Conservation (phyloP, 1,284 basidiomycete genomes). For the Malassezia psittaci region DNA sequence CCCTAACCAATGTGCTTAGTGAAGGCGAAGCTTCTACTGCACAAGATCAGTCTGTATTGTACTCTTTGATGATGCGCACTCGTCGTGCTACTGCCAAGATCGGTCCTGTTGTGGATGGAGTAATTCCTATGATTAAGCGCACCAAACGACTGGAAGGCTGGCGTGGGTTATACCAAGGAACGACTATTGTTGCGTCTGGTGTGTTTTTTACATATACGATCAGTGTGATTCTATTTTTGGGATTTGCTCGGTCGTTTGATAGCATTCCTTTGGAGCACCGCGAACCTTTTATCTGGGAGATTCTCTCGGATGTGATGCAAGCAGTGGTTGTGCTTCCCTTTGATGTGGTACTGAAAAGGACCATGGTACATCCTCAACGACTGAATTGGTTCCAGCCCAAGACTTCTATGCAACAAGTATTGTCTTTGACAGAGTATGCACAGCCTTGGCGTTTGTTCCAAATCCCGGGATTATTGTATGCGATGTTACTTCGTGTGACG, state of each 20-base stretch:
- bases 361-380: constrained; percentile 38
- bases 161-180: constrained; percentile 39
- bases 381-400: constrained; percentile 22
- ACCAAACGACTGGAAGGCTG: constrained; percentile 41
- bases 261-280: neutral
- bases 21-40: constrained; percentile 23
- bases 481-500: constrained; percentile 27
- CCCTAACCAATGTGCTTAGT: constrained; percentile 40
- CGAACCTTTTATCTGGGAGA: neutral
- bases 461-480: constrained; percentile 31
- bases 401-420: constrained; percentile 29
- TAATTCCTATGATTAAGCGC: constrained; percentile 34
- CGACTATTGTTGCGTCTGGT: constrained; percentile 10
- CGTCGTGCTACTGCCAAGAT: constrained; percentile 34
- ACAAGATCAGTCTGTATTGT: constrained; percentile 13
- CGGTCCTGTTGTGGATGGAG: constrained; percentile 38
- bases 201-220: neutral
- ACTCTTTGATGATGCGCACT: constrained; percentile 27
- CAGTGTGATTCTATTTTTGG: constrained; percentile 7
- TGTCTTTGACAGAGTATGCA: constrained; percentile 30
- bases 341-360: constrained; percentile 35
- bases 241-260: neutral
- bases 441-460: constrained; percentile 41
- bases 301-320: constrained; percentile 22
- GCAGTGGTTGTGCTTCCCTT: constrained; percentile 30